Evolutionary conservation across 495 filamentous ascomycete genomes (phyloP).

Genomic region (Apiosordaria backusii): DNA sequence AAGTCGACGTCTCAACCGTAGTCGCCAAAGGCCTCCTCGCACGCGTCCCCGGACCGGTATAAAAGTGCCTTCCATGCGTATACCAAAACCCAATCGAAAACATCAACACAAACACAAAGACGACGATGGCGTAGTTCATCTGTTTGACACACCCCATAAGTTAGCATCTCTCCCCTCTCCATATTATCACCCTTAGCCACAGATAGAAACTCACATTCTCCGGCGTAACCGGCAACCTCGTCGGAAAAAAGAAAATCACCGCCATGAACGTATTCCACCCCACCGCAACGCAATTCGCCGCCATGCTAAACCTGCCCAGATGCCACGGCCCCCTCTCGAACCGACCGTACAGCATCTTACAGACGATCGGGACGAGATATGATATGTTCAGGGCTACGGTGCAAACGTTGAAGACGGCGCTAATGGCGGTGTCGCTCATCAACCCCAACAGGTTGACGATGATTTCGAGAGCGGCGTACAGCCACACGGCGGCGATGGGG

Average conservation of each 20-base stretch:
- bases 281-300: constrained; percentile 52
- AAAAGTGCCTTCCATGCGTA: constrained; percentile 45
- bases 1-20: neutral
- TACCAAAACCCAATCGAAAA: constrained; percentile 52
- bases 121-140: constrained; percentile 48
- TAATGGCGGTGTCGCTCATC: constrained; percentile 57
- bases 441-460: constrained; percentile 62
- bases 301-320: constrained; percentile 45
- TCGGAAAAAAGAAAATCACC: constrained; percentile 61
- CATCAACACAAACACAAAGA: constrained; percentile 44
- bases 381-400: constrained; percentile 62
- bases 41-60: constrained; percentile 46
- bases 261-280: constrained; percentile 59
- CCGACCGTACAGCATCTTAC: constrained; percentile 54
- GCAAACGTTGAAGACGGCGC: constrained; percentile 61
- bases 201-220: constrained; percentile 33
- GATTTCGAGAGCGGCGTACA: constrained; percentile 54
- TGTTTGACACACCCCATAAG: constrained; percentile 7
- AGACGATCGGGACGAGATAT: constrained; percentile 60
- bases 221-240: constrained; percentile 48
- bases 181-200: neutral
- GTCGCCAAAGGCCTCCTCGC: neutral
- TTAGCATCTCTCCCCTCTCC: constrained; percentile 5
- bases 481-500: constrained; percentile 59
- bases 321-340: constrained; percentile 61